These are phyloP conservation scores for Kurtzmaniella quercitrusa DNA, from an alignment of 1,139 yeast genomes.

Conservation along the genomic window DNA sequence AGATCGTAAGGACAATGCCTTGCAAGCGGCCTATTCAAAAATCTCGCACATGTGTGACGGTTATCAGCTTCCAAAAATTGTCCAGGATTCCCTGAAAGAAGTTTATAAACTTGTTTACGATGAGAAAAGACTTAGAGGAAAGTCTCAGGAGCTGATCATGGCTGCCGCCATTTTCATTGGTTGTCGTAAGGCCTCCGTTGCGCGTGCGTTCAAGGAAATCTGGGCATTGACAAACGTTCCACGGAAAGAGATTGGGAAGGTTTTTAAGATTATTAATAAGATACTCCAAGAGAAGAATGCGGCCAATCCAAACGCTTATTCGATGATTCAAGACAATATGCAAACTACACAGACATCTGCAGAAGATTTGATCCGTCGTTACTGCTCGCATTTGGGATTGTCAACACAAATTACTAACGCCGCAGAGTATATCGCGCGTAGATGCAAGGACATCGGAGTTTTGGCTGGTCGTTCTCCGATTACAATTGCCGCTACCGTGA, in stretches of 20 bases:
- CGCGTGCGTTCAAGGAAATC: conserved; percentile 92
- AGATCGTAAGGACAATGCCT: conserved; percentile 82
- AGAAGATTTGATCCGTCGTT: conserved; percentile 91
- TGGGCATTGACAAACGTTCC: conserved; percentile 95
- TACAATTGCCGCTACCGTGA: conserved; percentile 96
- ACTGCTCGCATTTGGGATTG: conserved; percentile 91
- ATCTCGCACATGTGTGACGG: conserved; percentile 98
- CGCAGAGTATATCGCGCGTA: conserved; percentile 87
- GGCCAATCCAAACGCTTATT: conserved; percentile 36
- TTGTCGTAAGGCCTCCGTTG: conserved; percentile 90
- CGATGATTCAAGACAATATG: conserved; percentile 48
- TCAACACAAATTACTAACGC: conserved; percentile 84
- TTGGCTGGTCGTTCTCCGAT: conserved; percentile 97
- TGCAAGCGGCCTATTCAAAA: conserved; percentile 85
- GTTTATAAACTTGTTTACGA: conserved; percentile 91
- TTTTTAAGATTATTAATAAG: conserved; percentile 75
- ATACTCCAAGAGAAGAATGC: conserved; percentile 67
- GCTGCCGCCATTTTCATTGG: conserved; percentile 96
- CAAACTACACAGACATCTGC: conserved; percentile 90
- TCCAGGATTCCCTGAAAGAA: conserved; percentile 96
- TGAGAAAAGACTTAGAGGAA: conserved; percentile 82
- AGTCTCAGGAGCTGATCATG: conserved; percentile 91
- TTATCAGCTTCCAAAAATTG: conserved; percentile 88
- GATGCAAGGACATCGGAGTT: conserved; percentile 87
- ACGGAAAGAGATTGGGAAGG: conserved; percentile 88